phyloP scores from a whole-genome alignment of 768 basidiomycete species.

The Tricholoma flavovirens region DNA sequence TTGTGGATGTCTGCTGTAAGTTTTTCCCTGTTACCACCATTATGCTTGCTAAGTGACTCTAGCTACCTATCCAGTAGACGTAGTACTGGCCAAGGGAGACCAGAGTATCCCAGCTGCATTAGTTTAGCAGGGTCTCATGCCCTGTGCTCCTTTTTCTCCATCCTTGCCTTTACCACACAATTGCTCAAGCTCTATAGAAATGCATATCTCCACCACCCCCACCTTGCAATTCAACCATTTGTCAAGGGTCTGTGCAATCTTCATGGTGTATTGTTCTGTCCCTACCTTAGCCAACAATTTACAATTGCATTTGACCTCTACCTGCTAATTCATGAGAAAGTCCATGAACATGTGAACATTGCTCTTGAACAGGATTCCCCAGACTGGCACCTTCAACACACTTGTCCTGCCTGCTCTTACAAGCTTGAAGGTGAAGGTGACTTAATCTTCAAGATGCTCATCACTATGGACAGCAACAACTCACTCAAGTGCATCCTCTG shows the following conservation, averaged over 20 bases:
- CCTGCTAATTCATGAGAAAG: conserved; percentile 8
- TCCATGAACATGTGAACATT: conserved; percentile 8
- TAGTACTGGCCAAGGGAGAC: conserved; percentile 1
- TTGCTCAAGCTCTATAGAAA: conserved; percentile 19
- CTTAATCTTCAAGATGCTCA: no score
- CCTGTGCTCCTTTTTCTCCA: conserved; percentile 17
- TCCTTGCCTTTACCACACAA: conserved; percentile 14
- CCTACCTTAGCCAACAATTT: conserved; percentile 18
- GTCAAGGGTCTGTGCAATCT: conserved; percentile 26
- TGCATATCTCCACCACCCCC: conserved; percentile 17
- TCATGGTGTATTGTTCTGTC: conserved; percentile 17
- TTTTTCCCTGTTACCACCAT: not conserved
- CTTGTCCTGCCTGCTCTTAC: conserved; percentile 24
- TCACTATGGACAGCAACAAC: no score
- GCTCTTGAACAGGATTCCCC: conserved; percentile 18
- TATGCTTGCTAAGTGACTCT: not conserved
- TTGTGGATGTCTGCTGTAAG: conserved; percentile 7
- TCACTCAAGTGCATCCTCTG: conserved; percentile 10
- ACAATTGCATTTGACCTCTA: conserved; percentile 22
- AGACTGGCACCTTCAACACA: conserved; percentile 20
- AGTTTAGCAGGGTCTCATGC: conserved; percentile 20
- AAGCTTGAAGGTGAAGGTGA: conserved; percentile 19
- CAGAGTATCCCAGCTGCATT: conserved; percentile 11
- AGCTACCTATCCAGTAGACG: not conserved
- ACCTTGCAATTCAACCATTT: conserved; percentile 19